Conservation (phyloP, 106 monocot genomes). For the Chionographis japonica region DNA sequence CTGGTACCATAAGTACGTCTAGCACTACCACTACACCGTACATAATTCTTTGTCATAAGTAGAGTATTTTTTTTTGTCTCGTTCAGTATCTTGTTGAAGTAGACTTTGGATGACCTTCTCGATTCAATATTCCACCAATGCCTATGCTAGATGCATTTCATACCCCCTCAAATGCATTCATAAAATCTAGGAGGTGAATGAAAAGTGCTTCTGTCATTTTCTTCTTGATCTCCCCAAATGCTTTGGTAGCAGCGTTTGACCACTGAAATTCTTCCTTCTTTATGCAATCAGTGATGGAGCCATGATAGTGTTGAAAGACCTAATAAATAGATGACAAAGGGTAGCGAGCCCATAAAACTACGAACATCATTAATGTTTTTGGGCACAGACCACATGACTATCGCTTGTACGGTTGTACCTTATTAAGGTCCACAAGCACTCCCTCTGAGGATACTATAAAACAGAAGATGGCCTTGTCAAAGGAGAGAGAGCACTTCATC, state of each 20-base stretch:
- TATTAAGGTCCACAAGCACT: too few relatives aligned
- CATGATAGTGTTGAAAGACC: not conserved
- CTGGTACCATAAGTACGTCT: too few relatives aligned
- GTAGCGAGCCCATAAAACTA: not conserved
- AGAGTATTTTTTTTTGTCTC: not conserved
- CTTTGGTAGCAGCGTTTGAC: not conserved
- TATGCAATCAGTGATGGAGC: not conserved
- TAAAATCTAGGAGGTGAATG: not conserved
- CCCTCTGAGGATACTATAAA: too few relatives aligned
- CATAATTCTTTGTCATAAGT: not conserved
- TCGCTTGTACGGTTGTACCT: too few relatives aligned
- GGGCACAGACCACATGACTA: too few relatives aligned
- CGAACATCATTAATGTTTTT: too few relatives aligned
- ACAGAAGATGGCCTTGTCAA: too few relatives aligned
- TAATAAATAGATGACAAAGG: not conserved
- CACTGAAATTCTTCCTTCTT: not conserved
- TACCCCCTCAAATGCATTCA: not conserved
- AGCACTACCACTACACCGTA: not conserved
- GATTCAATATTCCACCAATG: not conserved
- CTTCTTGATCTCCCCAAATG: not conserved
- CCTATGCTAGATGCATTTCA: not conserved
- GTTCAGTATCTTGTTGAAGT: not conserved
- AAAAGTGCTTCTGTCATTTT: not conserved
- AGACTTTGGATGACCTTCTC: not conserved
- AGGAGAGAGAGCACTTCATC: too few relatives aligned